Evolutionary conservation across 1,284 basidiomycete species (phyloP), one percentile per base, ranked within the genome.

Genomic region (Leccinum griseonigrum): DNA sequence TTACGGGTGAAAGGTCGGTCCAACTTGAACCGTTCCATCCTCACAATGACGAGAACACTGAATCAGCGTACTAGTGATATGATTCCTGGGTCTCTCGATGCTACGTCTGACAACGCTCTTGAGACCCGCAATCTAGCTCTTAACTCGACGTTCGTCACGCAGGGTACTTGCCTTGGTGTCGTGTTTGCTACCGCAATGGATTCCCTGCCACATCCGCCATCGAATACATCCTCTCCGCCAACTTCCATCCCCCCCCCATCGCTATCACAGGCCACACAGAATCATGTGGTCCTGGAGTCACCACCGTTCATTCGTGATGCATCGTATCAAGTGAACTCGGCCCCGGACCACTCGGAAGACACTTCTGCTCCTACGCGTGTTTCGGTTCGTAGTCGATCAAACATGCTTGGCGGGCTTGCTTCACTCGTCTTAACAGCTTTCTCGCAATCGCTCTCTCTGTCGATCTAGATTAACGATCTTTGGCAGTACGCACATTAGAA

Each of bases 131-230:
- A n/a, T n/a, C n/a, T n/a, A n/a, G n/a, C n/a, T n/a, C n/a, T n/a
- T n/a, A n/a, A n/a, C n/a, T n/a, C n/a, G n/a, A n/a, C n/a, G n/a
- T n/a, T n/a, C n/a, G n/a, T n/a, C n/a, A n/a, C n/a, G n/a, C n/a
- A n/a, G n/a, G n/a, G n/a, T n/a, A n/a, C n/a, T n/a, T n/a, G n/a
- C n/a, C n/a, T n/a, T n/a, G n/a, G n/a, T n/a, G n/a, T n/a, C n/a
- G n/a, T n/a, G n/a, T n/a, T n/a, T n/a, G n/a, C n/a, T n/a, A n/a
- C n/a, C n/a, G n/a, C 68, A 2, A 73, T 73, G 73, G 71, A 71
- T 48, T 72, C 66, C 4, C 50, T 76, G 6, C 73, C 69, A 0
- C 72, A 55, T n/a, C 68, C 71, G 7, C 66, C 73, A 13, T 16
- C 51, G 3, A 67, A 56, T 34, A 34, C 68, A 1, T 38, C 59